Percentiles rank a stretch among this genome's conserved stretches.
phyloP scores from a whole-genome alignment of 805 yeast genomes.

The Tetrapisispora fleetii region DNA sequence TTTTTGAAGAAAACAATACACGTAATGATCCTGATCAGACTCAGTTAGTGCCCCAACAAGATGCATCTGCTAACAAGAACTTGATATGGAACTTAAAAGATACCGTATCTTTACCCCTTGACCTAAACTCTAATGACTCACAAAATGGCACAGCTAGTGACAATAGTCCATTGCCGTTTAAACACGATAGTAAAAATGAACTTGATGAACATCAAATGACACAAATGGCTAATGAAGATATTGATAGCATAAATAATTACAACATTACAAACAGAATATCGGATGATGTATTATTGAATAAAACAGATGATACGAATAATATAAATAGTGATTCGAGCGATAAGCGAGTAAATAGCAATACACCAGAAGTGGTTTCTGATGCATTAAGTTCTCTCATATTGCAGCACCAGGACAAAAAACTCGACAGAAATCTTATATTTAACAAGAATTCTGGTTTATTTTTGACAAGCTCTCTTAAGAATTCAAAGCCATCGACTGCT shows the following conservation, averaged over 20 bases:
- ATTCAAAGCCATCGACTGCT: background rate
- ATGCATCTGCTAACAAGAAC: background rate
- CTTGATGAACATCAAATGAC: no score
- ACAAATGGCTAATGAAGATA: no score
- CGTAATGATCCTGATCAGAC: background rate
- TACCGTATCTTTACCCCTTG: background rate
- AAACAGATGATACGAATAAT: background rate
- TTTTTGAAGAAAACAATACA: background rate
- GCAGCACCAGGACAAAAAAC: constrained; percentile 11
- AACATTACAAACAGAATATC: no score
- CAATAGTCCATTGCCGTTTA: no score
- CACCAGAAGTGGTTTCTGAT: background rate
- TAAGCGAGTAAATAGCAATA: background rate
- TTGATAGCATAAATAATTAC: no score
- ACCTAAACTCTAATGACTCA: background rate
- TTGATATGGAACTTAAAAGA: no score
- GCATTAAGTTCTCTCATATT: constrained; percentile 2
- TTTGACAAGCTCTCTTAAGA: background rate
- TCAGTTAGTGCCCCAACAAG: background rate
- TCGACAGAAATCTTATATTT: background rate
- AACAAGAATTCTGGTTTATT: background rate
- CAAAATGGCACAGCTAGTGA: background rate
- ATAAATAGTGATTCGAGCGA: background rate
- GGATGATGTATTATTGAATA: no score
- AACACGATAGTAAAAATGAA: no score